phyloP scores from a whole-genome alignment of 345 rosid species.

The Eutrema yunnanense region DNA sequence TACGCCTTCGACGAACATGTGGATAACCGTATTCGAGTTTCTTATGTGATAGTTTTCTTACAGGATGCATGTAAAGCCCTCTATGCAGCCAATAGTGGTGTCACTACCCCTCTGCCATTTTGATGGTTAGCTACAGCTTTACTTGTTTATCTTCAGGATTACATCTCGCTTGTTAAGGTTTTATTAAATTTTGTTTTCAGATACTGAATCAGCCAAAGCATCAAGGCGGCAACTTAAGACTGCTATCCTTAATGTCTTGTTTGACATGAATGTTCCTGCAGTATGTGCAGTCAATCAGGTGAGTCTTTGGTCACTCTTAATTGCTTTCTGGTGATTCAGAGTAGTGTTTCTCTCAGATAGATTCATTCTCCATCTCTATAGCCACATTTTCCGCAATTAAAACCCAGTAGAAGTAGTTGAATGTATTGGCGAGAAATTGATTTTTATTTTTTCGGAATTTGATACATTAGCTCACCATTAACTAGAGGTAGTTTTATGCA shows the following conservation, averaged over 20 bases:
- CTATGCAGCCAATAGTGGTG: conserved; percentile 62
- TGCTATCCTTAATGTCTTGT: conserved; percentile 59
- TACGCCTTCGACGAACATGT: neutral
- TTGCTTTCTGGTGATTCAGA: neutral
- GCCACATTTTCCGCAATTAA: neutral
- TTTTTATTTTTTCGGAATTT: neutral
- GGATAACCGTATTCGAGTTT: neutral
- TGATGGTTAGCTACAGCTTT: conserved; percentile 55
- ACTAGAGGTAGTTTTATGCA: neutral
- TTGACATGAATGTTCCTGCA: conserved; percentile 90
- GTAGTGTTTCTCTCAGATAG: neutral
- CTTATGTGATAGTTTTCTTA: conserved; percentile 7
- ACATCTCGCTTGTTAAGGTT: neutral
- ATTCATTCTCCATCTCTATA: neutral
- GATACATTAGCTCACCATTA: neutral
- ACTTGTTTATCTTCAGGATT: neutral
- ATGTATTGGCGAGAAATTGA: neutral
- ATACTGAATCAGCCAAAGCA: conserved; percentile 88
- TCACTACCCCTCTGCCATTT: conserved; percentile 87
- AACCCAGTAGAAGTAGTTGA: neutral
- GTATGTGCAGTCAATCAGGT: conserved; percentile 92
- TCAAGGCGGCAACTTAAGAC: conserved; percentile 87
- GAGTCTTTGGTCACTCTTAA: conserved; percentile 10
- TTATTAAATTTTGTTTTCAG: conserved; percentile 31
- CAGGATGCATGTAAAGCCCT: conserved; percentile 88